phyloP scores from a whole-genome alignment of 1,139 yeast genomes.

The Kurtzmaniella quercitrusa region DNA sequence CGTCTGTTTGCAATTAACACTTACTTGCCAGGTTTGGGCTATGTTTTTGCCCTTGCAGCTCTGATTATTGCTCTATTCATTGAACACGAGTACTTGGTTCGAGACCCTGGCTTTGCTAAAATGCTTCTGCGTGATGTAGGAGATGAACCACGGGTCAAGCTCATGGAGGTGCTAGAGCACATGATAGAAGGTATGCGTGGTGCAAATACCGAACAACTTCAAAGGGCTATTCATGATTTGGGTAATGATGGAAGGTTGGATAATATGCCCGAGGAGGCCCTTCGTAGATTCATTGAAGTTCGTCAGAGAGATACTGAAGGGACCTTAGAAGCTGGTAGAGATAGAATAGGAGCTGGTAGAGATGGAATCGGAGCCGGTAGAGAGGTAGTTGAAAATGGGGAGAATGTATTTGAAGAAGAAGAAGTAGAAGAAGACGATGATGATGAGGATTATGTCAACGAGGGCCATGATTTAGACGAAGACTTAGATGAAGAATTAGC shows the following conservation, averaged over 20 bases:
- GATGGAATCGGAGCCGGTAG: slow-evolving; percentile 7
- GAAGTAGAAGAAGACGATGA: slow-evolving; percentile 4
- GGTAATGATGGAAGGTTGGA: slow-evolving; percentile 6
- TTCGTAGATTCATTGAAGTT: slow-evolving; percentile 7
- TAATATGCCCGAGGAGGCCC: slow-evolving; percentile 5
- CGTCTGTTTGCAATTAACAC: slow-evolving; percentile 18
- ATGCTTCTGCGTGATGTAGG: slow-evolving; percentile 56
- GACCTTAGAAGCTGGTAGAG: not conserved
- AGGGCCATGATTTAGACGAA: not conserved
- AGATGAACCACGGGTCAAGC: slow-evolving; percentile 44
- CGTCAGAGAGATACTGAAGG: not conserved
- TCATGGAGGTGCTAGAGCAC: slow-evolving; percentile 35
- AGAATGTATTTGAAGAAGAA: not conserved
- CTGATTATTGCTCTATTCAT: slow-evolving; percentile 48
- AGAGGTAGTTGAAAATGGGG: slow-evolving; percentile 4
- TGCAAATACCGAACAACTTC: slow-evolving; percentile 16
- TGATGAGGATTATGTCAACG: slow-evolving; percentile 1
- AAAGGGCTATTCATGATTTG: slow-evolving; percentile 15
- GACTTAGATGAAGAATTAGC: not conserved
- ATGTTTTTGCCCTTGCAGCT: slow-evolving; percentile 33
- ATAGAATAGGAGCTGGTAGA: not conserved
- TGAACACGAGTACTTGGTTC: slow-evolving; percentile 68
- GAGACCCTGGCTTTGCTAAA: slow-evolving; percentile 63
- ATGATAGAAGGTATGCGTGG: slow-evolving; percentile 25
- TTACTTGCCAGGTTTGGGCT: slow-evolving; percentile 38